These are phyloP conservation scores for Chytriomyces sp. DNA, from an alignment of 192 early-diverging fungal species.

Conservation along the genomic window DNA sequence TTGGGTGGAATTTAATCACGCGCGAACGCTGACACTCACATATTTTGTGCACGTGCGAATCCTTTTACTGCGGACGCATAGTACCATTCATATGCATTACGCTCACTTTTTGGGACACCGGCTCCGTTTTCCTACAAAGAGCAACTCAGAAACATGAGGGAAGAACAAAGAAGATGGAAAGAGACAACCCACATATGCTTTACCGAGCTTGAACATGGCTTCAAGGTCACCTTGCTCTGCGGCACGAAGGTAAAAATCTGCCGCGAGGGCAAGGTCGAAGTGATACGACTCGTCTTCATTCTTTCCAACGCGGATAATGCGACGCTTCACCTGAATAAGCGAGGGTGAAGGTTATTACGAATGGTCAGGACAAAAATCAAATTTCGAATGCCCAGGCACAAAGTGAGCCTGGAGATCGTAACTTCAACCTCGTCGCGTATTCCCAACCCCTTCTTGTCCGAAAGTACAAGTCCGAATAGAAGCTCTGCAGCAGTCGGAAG, in stretches of 20 bases:
- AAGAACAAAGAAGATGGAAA: neutral
- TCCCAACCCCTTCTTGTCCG: no score
- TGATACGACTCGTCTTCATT: neutral
- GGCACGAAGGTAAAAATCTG: slow-evolving; percentile 11
- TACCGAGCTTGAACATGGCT: slow-evolving; percentile 19
- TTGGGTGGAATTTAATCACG: no score
- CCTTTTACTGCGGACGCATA: slow-evolving; percentile 16
- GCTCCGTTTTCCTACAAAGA: slow-evolving; percentile 24
- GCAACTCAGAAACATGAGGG: neutral
- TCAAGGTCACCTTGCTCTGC: slow-evolving; percentile 7
- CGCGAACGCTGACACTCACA: slow-evolving; percentile 1
- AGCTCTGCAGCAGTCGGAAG: neutral
- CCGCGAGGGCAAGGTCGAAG: neutral
- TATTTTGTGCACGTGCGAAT: slow-evolving; percentile 29
- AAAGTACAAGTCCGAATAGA: neutral
- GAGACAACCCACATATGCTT: slow-evolving; percentile 5
- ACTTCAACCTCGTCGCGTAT: no score
- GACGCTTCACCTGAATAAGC: neutral
- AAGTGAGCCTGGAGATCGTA: no score
- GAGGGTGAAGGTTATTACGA: neutral
- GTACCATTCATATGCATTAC: slow-evolving; percentile 31
- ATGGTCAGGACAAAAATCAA: no score
- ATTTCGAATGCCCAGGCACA: no score
- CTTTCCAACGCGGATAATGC: neutral
- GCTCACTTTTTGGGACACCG: slow-evolving; percentile 23